These are phyloP conservation scores for Meyerozyma sp. DNA, from an alignment of 1,139 yeast genomes.

Conservation along the genomic window DNA sequence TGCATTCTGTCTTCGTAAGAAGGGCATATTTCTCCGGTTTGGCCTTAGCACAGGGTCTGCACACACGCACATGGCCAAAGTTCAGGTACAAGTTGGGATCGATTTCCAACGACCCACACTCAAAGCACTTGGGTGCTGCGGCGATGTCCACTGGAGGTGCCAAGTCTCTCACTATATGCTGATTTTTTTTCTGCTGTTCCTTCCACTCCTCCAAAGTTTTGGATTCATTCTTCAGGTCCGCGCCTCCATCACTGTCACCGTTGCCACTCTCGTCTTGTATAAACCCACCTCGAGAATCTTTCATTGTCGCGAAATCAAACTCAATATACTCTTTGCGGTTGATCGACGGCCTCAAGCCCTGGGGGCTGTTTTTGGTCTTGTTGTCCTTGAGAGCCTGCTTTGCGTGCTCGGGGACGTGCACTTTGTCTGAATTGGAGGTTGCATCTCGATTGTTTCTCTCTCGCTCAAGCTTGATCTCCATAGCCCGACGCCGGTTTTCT, in stretches of 20 bases:
- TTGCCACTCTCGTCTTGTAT: conserved; percentile 34
- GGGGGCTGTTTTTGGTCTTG: conserved; percentile 14
- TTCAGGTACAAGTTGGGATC: conserved; percentile 67
- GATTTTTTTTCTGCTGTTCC: conserved; percentile 45
- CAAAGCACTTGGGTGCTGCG: conserved; percentile 73
- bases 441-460: conserved; percentile 31
- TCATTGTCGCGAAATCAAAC: conserved; percentile 85
- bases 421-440: conserved; percentile 11
- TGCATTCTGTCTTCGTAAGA: conserved; percentile 91
- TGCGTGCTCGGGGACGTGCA: conserved; percentile 8
- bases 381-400: conserved; percentile 4
- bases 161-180: conserved; percentile 42
- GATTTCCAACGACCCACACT: conserved; percentile 74
- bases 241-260: conserved; percentile 16
- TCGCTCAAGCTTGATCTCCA: conserved; percentile 43
- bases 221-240: conserved; percentile 6
- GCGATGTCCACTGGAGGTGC: conserved; percentile 71
- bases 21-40: conserved; percentile 85
- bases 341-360: conserved; percentile 30
- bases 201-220: conserved; percentile 75
- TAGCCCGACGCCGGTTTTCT: conserved; percentile 52
- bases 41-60: conserved; percentile 67
- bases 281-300: conserved; percentile 85
- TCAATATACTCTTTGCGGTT: conserved; percentile 75
- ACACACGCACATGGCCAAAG: conserved; percentile 66